Evolutionary conservation across 2,329 filamentous ascomycete species (phyloP).

Genomic region (Zymoseptoria crescenta): DNA sequence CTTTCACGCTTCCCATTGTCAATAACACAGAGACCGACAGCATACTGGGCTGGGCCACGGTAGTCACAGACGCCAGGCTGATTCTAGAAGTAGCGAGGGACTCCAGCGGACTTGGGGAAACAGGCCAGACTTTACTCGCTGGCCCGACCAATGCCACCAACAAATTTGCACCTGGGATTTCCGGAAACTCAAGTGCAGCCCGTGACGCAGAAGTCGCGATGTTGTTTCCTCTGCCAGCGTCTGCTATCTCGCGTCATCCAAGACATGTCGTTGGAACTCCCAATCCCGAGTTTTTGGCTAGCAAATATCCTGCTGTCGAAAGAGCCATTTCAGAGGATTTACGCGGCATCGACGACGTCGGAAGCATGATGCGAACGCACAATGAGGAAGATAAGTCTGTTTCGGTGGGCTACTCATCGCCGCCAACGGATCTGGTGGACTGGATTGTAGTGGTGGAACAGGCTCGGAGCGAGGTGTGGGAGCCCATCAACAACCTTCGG

Average conservation of each 20-base stretch:
- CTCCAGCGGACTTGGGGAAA: slow-evolving; percentile 61
- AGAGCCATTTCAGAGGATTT: slow-evolving; percentile 48
- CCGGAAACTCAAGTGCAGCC: slow-evolving; percentile 21
- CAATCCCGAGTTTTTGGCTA: slow-evolving; percentile 51
- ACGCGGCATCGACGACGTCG: slow-evolving; percentile 51
- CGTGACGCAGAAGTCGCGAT: slow-evolving; percentile 21
- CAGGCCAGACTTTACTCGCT: slow-evolving; percentile 62
- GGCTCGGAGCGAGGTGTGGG: slow-evolving; percentile 63
- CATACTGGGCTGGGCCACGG: slow-evolving; percentile 75
- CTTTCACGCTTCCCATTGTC: slow-evolving; percentile 71
- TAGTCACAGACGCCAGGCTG: slow-evolving; percentile 61
- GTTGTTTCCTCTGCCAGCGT: slow-evolving; percentile 24
- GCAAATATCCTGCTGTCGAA: slow-evolving; percentile 55
- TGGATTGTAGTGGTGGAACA: slow-evolving; percentile 83
- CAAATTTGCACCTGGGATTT: slow-evolving; percentile 31
- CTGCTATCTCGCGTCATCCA: slow-evolving; percentile 22
- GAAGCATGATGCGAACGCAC: slow-evolving; percentile 50
- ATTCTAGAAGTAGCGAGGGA: slow-evolving; percentile 56
- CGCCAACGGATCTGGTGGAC: slow-evolving; percentile 60
- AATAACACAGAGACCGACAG: slow-evolving; percentile 54
- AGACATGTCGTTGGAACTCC: slow-evolving; percentile 30
- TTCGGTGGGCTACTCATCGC: slow-evolving; percentile 71
- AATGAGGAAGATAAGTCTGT: slow-evolving; percentile 67
- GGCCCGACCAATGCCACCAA: slow-evolving; percentile 62
- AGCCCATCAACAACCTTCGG: slow-evolving; percentile 65